Evolutionary conservation across 768 basidiomycete genomes (phyloP).

Genomic region (Phanerochaete carnosa): DNA sequence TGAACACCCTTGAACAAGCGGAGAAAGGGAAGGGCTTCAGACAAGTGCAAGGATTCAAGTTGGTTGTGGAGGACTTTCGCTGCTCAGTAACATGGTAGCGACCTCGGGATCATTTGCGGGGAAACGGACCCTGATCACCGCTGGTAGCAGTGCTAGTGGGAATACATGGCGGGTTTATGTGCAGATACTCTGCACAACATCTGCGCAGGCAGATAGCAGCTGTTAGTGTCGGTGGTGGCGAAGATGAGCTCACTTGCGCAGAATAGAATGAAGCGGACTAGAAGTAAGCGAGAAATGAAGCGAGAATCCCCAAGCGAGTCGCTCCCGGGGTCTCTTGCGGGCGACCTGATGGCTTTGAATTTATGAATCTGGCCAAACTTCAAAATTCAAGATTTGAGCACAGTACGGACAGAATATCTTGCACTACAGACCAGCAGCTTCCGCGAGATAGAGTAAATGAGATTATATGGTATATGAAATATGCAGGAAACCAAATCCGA

Average conservation of each 20-base stretch:
- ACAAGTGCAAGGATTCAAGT: constrained; percentile 6
- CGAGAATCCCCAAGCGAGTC: neutral
- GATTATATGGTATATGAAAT: neutral
- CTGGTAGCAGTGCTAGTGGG: neutral
- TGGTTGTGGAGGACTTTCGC: neutral
- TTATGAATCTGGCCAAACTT: too few relatives aligned
- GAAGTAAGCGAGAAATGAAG: neutral
- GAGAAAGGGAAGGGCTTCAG: constrained; percentile 3
- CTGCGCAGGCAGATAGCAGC: too few relatives aligned
- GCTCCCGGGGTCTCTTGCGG: neutral
- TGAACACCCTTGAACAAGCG: constrained; percentile 6
- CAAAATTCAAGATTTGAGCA: too few relatives aligned
- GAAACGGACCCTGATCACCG: constrained; percentile 2
- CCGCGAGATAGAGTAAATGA: neutral
- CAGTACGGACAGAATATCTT: too few relatives aligned
- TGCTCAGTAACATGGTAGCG: neutral
- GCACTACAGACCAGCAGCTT: neutral
- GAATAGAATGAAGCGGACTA: neutral
- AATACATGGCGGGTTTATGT: too few relatives aligned
- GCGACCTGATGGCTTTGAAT: too few relatives aligned
- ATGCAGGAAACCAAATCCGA: neutral
- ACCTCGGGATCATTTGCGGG: neutral
- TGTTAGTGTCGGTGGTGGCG: neutral
- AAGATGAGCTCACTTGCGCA: neutral
- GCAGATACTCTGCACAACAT: too few relatives aligned